Evolutionary conservation across 2,329 filamentous ascomycete genomes (phyloP), one percentile per base, ranked within the genome.

Genomic region (Esteya vermicola): DNA sequence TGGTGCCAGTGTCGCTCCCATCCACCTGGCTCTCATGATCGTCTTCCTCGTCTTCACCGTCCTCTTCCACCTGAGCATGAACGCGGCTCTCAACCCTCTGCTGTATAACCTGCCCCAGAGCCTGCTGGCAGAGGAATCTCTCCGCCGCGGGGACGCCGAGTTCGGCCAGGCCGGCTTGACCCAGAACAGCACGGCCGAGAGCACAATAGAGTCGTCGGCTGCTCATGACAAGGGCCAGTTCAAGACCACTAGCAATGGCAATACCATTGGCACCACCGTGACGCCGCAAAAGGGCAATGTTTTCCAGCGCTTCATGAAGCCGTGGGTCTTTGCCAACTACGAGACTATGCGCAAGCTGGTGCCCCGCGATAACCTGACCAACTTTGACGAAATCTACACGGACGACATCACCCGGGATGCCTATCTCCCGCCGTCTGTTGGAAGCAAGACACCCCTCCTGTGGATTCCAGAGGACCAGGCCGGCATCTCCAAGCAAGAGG

Each of bases 381-480:
- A 63, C 21, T 50, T 61, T 1, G 61, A 70, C 9, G 69, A 75
- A 40, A 53, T 68, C 1, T 88, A 91, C 54, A 54, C 72, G 0
- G 63, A 68, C 0, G 67, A 78, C 38, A 62, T 74, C 2, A 73
- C 81, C 53, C 63, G 67, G 10, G 68, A 81, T 37, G 86, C 83
- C 0, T 89, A 85, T 60, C 73, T 72, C 57, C 78, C 86, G 46
- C 84, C 85, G 0, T 70, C 80, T 0, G 68, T 89, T 53, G 71
- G 58, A 20, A 66, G 73, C 45, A 48, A 67, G 49, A 59, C 72
- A 1, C 82, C 83, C 2, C 61, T 85, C 23, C 65, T 94, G n/a
- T 94, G 86, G 86, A 82, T 94, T 40, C 85, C 86, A 0, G 67
- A 73, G 43, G 86, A 94, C 51, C 60, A 69, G 2, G 72, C 77